Percentiles rank a stretch among this genome's conserved stretches.
phyloP scores from a whole-genome alignment of 2,329 filamentous ascomycete species.

The Ophiocordyceps camponoti-saundersi region DNA sequence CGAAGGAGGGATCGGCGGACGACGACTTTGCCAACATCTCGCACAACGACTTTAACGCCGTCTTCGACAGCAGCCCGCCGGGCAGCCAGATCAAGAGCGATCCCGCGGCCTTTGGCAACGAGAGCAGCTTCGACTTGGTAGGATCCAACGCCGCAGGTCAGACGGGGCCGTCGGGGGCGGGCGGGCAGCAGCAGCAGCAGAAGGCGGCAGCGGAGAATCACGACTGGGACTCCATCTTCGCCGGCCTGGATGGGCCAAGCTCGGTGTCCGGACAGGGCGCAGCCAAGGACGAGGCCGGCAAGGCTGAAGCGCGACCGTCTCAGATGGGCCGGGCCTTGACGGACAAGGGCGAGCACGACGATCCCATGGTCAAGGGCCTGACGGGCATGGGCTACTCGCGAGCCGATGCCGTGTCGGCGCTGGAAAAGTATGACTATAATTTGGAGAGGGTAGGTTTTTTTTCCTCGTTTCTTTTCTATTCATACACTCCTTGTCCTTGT shows the following conservation, averaged over 20 bases:
- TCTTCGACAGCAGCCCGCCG: slow-evolving; percentile 56
- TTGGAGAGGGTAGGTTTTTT: slow-evolving; percentile 62
- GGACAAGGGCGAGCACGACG: slow-evolving; percentile 65
- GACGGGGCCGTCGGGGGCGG: slow-evolving; percentile 1
- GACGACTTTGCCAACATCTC: slow-evolving; percentile 67
- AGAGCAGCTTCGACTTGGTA: slow-evolving; percentile 44
- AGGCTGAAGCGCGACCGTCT: slow-evolving; percentile 10
- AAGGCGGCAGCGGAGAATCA: slow-evolving; percentile 35
- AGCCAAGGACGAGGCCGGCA: slow-evolving; percentile 1
- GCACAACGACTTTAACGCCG: slow-evolving; percentile 63
- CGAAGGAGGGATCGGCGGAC: slow-evolving; percentile 62
- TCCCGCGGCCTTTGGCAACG: slow-evolving; percentile 31
- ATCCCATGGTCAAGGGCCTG: slow-evolving; percentile 77
- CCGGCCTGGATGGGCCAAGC: slow-evolving; percentile 48
- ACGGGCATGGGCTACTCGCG: slow-evolving; percentile 80
- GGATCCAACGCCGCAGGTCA: slow-evolving; percentile 13
- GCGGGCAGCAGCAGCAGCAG: slow-evolving; percentile 21
- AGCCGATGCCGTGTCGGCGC: slow-evolving; percentile 53
- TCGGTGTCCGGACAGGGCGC: slow-evolving; percentile 10
- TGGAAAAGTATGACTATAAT: slow-evolving; percentile 95
- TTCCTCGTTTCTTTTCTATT: background rate
- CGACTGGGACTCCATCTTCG: slow-evolving; percentile 94
- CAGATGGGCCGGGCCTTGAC: slow-evolving; percentile 48
- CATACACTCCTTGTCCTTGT: background rate
- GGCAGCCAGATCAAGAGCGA: slow-evolving; percentile 37